Evolutionary conservation across 2,329 filamentous ascomycete species (phyloP).

Genomic region (Curvularia lunata): DNA sequence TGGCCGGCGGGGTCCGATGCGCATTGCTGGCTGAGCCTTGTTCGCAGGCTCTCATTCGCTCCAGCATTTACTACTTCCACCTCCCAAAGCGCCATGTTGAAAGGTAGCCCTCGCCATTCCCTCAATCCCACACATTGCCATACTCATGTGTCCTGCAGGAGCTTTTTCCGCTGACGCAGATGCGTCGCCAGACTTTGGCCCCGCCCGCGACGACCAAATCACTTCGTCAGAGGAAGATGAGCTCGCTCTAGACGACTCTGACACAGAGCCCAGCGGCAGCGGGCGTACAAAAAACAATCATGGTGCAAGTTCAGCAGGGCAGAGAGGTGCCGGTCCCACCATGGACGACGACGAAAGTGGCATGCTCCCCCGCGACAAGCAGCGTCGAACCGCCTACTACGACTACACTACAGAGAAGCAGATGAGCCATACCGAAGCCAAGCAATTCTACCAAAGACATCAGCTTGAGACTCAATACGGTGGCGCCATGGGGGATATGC

Average conservation of each 20-base stretch:
- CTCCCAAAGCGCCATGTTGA: slow-evolving; percentile 34
- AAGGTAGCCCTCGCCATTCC: slow-evolving; percentile 28
- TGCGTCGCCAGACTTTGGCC: slow-evolving; percentile 44
- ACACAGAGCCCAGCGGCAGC: slow-evolving; percentile 29
- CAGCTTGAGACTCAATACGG: slow-evolving; percentile 66
- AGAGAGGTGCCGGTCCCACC: slow-evolving; percentile 31
- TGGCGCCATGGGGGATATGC: slow-evolving; percentile 48
- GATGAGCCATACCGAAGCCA: slow-evolving; percentile 92
- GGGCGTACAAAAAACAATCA: slow-evolving; percentile 23
- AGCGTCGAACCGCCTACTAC: slow-evolving; percentile 82
- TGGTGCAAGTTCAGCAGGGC: slow-evolving; percentile 28
- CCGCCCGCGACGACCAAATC: slow-evolving; percentile 42
- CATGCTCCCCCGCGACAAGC: slow-evolving; percentile 58
- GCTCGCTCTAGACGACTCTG: slow-evolving; percentile 40
- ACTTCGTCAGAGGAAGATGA: slow-evolving; percentile 48
- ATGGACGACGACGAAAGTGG: slow-evolving; percentile 36
- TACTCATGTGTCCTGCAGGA: slow-evolving; percentile 24
- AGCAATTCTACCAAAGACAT: slow-evolving; percentile 92
- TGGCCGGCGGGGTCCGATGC: slow-evolving; percentile 23
- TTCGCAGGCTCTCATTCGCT: slow-evolving; percentile 17
- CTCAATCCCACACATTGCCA: slow-evolving; percentile 1
- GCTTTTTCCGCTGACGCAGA: slow-evolving; percentile 44
- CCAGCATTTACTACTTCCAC: slow-evolving; percentile 20
- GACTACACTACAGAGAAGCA: slow-evolving; percentile 93
- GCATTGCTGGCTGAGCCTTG: slow-evolving; percentile 14